These are phyloP conservation scores for Aspergillus glaucus DNA, from an alignment of 2,329 filamentous ascomycete species.

Conservation along the genomic window DNA sequence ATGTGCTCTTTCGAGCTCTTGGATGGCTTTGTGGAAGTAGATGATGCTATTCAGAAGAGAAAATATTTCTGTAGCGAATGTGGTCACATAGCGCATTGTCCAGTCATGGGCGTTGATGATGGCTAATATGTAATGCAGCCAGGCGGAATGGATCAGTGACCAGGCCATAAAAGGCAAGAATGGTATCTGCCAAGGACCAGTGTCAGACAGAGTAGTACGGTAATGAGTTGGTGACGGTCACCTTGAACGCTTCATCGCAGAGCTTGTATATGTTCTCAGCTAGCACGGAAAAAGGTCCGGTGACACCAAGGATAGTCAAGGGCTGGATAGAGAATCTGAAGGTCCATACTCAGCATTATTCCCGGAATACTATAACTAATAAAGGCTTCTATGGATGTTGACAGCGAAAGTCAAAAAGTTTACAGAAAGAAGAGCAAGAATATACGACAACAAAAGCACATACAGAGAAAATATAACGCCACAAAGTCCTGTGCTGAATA, in stretches of 20 bases:
- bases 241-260: constrained; percentile 51
- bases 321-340: constrained; percentile 54
- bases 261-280: constrained; percentile 60
- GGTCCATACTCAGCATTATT: constrained; percentile 1
- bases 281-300: constrained; percentile 61
- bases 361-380: not conserved
- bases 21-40: constrained; percentile 62
- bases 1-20: constrained; percentile 58
- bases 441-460: not conserved
- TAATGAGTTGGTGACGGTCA: constrained; percentile 20
- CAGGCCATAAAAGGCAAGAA: constrained; percentile 65
- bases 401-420: not conserved
- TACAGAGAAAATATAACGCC: constrained; percentile 58
- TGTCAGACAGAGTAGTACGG: not conserved
- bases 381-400: not conserved
- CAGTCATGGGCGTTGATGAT: constrained; percentile 64
- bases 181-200: constrained; percentile 21
- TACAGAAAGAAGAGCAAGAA: not conserved
- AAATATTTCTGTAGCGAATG: constrained; percentile 61
- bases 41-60: constrained; percentile 62
- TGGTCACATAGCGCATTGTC: constrained; percentile 65
- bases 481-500: constrained; percentile 60
- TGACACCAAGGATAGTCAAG: constrained; percentile 60
- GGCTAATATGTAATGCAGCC: constrained; percentile 60
- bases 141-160: constrained; percentile 59